Base-by-base conservation (phyloP, 1,284 basidiomycete species). In the Sporisorium exsertum region DNA sequence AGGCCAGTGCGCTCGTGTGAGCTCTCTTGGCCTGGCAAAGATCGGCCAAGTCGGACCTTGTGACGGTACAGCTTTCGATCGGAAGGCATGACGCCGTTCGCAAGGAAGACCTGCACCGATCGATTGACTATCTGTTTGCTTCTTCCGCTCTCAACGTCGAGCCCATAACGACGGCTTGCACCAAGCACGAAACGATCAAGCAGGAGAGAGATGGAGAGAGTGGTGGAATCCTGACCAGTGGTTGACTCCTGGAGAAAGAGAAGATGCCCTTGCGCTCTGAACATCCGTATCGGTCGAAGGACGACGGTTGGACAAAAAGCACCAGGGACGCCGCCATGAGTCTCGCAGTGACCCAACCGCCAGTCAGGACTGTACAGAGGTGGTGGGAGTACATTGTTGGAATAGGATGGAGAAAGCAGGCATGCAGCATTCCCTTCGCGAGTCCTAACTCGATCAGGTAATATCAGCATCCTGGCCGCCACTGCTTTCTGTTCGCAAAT, bases 381-480 rank as follows among this genome's bases (percentile, higher is more conserved):
- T 22, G n/a, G n/a, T 18, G 27, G 35, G 54, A 26, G 24, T 59
- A 71, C 62, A 64, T 35, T n/a, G 26, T 52, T 24, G 47, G 64
- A 20, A 32, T 35, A 26, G 43, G 26, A 54, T 43, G 9, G 40
- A 57, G 42, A 57, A 40, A 58, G 32, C 49, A 62, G 64, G 62
- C 71, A 69, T 60, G 66, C 78, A 84, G 80, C 72, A 84, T 82
- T 85, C 84, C 81, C 84, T 84, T 83, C 84, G 84, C 84, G 80
- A 84, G 84, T 84, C 81, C 82, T 80, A 84, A 77, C 84, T 84
- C 80, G 84, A 78, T 85, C 84, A 84, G 84, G 82, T 83, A 72
- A 63, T 77, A 80, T 76, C 63, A 69, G 47, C 54, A 56, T 52
- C 64, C 69, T 62, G 50, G 42, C 22, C 47, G 22, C 47, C 50